Evolutionary conservation across 495 filamentous ascomycete genomes (phyloP), one percentile per base, ranked within the genome.

Genomic region (Hamigera avellanea): DNA sequence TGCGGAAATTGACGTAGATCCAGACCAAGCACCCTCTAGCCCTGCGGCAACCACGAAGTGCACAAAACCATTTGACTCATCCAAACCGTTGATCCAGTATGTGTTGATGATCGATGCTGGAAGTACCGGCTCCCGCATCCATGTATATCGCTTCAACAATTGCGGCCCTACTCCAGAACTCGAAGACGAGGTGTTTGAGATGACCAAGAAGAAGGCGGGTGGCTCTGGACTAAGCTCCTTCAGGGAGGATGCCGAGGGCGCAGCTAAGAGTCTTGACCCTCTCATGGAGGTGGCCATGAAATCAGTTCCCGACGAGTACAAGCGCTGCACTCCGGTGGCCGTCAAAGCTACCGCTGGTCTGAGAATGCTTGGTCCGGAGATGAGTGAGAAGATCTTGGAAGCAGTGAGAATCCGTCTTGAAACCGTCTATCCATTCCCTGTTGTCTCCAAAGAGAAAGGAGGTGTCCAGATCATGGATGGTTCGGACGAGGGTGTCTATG

Each of bases 71-170:
- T 76, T 68, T 57, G 83, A 86, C 37, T 72, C 78, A 21, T 76
- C 81, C 29, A 98, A 94, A 64, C 93, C 93, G 17, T 68, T 98
- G 44, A 79, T 95, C 41, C 91, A 98, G 52, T 96, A 95, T 69
- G 91, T 86, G 39, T 73, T 94, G 45, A 96, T 98, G 91, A 86
- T 98, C 51, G 91, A 98, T 67, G 91, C 91, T 26, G 91, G 91
- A 37, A 95, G 88, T 62, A 95, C 89, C 27, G 91, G 91, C 40
- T 96, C 91, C 41, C 83, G 91, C 37, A 95, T 98, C 52, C 91
- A 98, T 62, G 88, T 96, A 37, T 98, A 95, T 66, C 80, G 81
- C 41, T 98, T 98, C 75, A 98, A 95, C 67, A 98, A 96, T 67
- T 98, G 91, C 64, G 93, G 87, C 35, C 56, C 80, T 25, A 87